Conservation (phyloP, 495 filamentous ascomycete species). For the Pyrenopolyporus hunteri region DNA sequence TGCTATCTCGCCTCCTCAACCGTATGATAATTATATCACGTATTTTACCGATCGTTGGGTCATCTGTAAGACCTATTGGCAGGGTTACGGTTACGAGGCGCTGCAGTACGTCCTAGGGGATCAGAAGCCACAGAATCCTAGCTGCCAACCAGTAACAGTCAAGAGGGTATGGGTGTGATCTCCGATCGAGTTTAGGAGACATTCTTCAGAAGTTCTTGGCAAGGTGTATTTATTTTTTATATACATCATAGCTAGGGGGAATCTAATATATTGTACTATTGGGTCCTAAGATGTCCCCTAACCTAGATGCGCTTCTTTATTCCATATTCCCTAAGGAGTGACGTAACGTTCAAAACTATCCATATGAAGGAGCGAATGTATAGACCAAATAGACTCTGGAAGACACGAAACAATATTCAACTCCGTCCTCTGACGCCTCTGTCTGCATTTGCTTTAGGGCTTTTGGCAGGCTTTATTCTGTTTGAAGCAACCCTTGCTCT, state of each 20-base stretch:
- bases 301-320: too few species aligned
- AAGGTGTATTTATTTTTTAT: too few species aligned
- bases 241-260: too few species aligned
- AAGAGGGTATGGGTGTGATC: constrained; percentile 22
- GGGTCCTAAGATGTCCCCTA: too few species aligned
- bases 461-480: not conserved
- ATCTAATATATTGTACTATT: too few species aligned
- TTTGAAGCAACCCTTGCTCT: constrained; percentile 30
- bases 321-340: too few species aligned
- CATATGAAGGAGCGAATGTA: too few species aligned
- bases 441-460: not conserved
- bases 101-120: constrained; percentile 28
- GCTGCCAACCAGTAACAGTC: constrained; percentile 26
- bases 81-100: constrained; percentile 29
- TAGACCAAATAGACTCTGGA: too few species aligned
- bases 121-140: constrained; percentile 30
- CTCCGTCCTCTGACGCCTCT: not conserved
- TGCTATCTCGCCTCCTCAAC: constrained; percentile 20
- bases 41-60: constrained; percentile 30
- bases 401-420: too few species aligned
- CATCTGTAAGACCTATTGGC: constrained; percentile 31
- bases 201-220: not conserved
- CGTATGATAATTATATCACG: constrained; percentile 19
- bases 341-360: too few species aligned
- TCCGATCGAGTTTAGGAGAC: not conserved